A percentile compares a stretch with the other conserved stretches of the same genome.
Conservation (phyloP, 371 early-diverging fungal genomes). For the Mucor ambiguus region DNA sequence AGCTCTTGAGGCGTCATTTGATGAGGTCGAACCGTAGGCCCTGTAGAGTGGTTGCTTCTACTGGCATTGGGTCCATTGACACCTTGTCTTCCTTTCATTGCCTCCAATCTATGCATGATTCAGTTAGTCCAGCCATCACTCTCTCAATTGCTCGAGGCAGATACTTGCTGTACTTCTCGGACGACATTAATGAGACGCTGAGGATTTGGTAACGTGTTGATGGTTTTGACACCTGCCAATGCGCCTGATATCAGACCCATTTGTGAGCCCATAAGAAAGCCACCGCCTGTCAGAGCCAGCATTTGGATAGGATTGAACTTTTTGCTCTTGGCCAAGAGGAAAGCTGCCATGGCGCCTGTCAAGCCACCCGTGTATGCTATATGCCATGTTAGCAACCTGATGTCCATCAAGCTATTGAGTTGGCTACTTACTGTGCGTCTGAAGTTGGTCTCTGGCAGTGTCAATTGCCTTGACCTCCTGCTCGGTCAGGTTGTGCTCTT, state of each 20-base stretch:
- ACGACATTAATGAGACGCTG: constrained; percentile 44
- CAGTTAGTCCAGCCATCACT: neutral
- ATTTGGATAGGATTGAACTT: constrained; percentile 39
- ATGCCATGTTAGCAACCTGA: neutral
- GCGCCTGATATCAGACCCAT: constrained; percentile 51
- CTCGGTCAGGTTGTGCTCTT: constrained; percentile 42
- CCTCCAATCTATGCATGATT: constrained; percentile 15
- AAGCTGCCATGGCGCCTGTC: constrained; percentile 35
- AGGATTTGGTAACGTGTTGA: constrained; percentile 44
- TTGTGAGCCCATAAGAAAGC: constrained; percentile 50
- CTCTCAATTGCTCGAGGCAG: neutral
- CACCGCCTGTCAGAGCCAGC: constrained; percentile 40
- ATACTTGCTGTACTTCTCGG: constrained; percentile 46
- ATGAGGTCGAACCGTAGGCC: constrained; percentile 1
- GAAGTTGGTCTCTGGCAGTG: constrained; percentile 41
- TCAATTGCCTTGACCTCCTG: constrained; percentile 50
- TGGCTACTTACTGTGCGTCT: constrained; percentile 36
- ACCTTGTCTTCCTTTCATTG: constrained; percentile 16
- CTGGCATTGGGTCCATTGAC: neutral
- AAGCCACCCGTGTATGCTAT: constrained; percentile 46
- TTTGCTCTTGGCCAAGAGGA: constrained; percentile 33
- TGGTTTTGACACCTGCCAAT: constrained; percentile 42
- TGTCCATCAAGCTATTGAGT: neutral
- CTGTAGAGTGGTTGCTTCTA: neutral
- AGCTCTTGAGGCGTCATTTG: constrained; percentile 13